Evolutionary conservation across 495 filamentous ascomycete genomes (phyloP).

Genomic region (Daldinia bambusicola): DNA sequence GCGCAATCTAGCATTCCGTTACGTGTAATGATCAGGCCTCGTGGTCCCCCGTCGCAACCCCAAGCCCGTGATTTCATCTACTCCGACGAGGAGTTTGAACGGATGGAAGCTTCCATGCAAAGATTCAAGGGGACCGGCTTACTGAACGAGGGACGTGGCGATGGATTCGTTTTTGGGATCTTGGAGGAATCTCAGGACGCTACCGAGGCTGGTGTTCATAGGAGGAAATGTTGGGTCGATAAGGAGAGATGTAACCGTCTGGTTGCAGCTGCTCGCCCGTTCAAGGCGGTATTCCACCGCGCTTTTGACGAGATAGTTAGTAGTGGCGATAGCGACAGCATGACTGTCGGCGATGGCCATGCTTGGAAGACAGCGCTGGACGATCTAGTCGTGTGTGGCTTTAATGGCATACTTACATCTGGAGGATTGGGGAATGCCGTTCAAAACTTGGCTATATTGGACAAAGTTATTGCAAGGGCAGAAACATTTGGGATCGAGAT

Average conservation of each 20-base stretch:
- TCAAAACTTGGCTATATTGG: slow-evolving; percentile 45
- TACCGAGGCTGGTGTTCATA: not conserved
- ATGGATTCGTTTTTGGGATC: slow-evolving; percentile 60
- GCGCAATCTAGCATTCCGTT: slow-evolving; percentile 38
- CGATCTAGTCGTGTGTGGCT: slow-evolving; percentile 44
- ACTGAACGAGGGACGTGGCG: slow-evolving; percentile 45
- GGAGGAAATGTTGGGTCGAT: slow-evolving; percentile 41
- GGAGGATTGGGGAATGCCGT: slow-evolving; percentile 51
- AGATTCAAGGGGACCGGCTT: slow-evolving; percentile 44
- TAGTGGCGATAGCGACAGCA: slow-evolving; percentile 8
- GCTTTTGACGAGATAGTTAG: slow-evolving; percentile 56
- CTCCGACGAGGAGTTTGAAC: slow-evolving; percentile 44
- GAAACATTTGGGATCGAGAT: slow-evolving; percentile 44
- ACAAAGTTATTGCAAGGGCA: slow-evolving; percentile 39
- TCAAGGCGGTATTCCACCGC: slow-evolving; percentile 52
- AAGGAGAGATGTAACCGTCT: slow-evolving; percentile 44
- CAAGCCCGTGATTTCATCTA: slow-evolving; percentile 54
- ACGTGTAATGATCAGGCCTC: slow-evolving; percentile 60
- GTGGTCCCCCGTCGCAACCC: slow-evolving; percentile 40
- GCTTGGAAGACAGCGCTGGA: slow-evolving; percentile 41
- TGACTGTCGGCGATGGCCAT: slow-evolving; percentile 5
- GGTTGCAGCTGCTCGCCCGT: slow-evolving; percentile 40
- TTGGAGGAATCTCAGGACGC: slow-evolving; percentile 31
- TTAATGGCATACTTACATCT: slow-evolving; percentile 55
- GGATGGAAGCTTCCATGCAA: slow-evolving; percentile 47